phyloP scores from a whole-genome alignment of 2,329 filamentous ascomycete genomes.

The Corynespora cassiicola region DNA sequence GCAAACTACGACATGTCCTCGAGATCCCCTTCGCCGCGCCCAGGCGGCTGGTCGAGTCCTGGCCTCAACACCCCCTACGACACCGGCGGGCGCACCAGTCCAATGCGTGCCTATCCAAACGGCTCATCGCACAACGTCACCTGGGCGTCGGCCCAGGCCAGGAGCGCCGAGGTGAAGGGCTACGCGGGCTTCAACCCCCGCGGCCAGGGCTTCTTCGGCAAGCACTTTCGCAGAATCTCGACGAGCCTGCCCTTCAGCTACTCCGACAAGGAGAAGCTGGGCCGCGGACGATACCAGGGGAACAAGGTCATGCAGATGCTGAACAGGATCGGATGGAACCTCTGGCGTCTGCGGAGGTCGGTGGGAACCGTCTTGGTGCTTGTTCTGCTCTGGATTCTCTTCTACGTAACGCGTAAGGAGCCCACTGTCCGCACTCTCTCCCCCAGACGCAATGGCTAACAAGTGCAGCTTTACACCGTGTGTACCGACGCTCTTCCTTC shows the following conservation, averaged over 20 bases:
- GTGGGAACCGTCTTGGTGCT: slow-evolving; percentile 66
- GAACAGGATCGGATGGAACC: slow-evolving; percentile 55
- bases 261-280: slow-evolving; percentile 79
- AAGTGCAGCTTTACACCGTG: slow-evolving; percentile 60
- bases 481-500: slow-evolving; percentile 74
- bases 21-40: slow-evolving; percentile 83
- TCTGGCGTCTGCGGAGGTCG: slow-evolving; percentile 71
- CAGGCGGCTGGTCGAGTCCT: slow-evolving; percentile 88
- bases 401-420: slow-evolving; percentile 75
- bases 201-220: slow-evolving; percentile 85
- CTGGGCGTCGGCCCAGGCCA: slow-evolving; percentile 84
- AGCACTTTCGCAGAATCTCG: slow-evolving; percentile 82
- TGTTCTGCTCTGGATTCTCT: slow-evolving; percentile 67
- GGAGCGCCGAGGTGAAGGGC: slow-evolving; percentile 74
- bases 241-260: slow-evolving; percentile 75
- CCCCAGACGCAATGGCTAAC: too few species aligned
- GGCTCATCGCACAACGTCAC: slow-evolving; percentile 65
- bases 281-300: slow-evolving; percentile 58
- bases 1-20: slow-evolving; percentile 75
- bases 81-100: slow-evolving; percentile 72
- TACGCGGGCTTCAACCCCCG: slow-evolving; percentile 82
- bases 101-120: slow-evolving; percentile 58
- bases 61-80: slow-evolving; percentile 71
- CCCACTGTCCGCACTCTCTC: neutral
- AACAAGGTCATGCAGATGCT: slow-evolving; percentile 40